These are phyloP conservation scores for Macrocybe sp. DNA, from an alignment of 1,284 basidiomycete genomes.

Conservation along the genomic window DNA sequence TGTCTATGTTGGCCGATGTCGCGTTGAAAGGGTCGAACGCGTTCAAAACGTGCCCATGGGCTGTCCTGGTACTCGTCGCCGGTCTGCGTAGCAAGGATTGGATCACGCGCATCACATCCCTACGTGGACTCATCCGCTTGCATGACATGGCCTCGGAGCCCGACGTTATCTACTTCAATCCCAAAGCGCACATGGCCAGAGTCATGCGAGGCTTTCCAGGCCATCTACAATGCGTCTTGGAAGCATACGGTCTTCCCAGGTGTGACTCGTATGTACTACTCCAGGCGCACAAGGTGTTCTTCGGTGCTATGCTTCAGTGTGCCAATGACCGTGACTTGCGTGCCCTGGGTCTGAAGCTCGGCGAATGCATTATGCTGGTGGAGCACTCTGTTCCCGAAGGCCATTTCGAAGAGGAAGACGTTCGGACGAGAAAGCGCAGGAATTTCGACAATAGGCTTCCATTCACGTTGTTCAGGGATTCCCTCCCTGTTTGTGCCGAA, in stretches of 20 bases:
- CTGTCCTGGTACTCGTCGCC: slow-evolving; percentile 47
- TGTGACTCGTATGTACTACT: slow-evolving; percentile 44
- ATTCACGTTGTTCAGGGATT: slow-evolving; percentile 51
- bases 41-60: slow-evolving; percentile 35
- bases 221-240: slow-evolving; percentile 40
- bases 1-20: slow-evolving; percentile 38
- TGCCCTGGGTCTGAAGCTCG: slow-evolving; percentile 43
- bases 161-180: slow-evolving; percentile 32
- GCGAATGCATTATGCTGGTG: slow-evolving; percentile 44
- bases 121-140: slow-evolving; percentile 49
- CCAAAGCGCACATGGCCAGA: slow-evolving; percentile 18
- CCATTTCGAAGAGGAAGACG: slow-evolving; percentile 40
- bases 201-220: slow-evolving; percentile 35
- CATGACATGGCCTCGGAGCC: slow-evolving; percentile 36
- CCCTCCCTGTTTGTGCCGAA: slow-evolving; percentile 49
- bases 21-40: slow-evolving; percentile 40
- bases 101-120: slow-evolving; percentile 40
- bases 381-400: slow-evolving; percentile 58
- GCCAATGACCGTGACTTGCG: slow-evolving; percentile 44
- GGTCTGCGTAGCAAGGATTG: slow-evolving; percentile 49
- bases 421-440: slow-evolving; percentile 34
- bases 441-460: slow-evolving; percentile 44
- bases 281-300: slow-evolving; percentile 35
- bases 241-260: slow-evolving; percentile 40
- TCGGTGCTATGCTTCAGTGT: slow-evolving; percentile 45